Base-by-base conservation (phyloP, 352 stramenopile genomes). In the Phytophthora hybrid region DNA sequence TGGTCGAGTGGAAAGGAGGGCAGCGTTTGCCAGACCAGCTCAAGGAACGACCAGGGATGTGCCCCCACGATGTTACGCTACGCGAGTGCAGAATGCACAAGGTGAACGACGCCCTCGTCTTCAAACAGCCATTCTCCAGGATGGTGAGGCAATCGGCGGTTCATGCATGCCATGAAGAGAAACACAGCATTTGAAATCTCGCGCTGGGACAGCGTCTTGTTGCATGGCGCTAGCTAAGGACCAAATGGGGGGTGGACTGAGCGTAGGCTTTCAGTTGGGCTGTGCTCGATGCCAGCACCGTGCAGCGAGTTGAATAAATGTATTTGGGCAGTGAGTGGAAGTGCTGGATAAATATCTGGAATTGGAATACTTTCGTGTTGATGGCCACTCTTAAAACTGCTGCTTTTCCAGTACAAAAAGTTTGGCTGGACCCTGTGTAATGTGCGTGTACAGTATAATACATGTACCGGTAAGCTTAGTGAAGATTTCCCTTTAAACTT, bases 21-120 rank as follows among this genome's bases (percentile, higher is more conserved):
- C 63, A 53, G 31, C 7, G 56, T 29, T 32, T 62, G 56, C 34
- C 66, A 68, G 39, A 59, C 37, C 49, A 63, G 66, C 51, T 67
- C 66, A 73, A 73, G 66, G 66, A 73, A 69, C 66, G 39, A 63
- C 59, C 37, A 69, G 51, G 66, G 66, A 68, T 69, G 51, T 73
- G 66, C 16, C 66, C 21, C 66, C 66, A 59, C 66, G 52, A 73
- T 54, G 63, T 63, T 41, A 76, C 69, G 62, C 63, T 72, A 34
- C 31, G 10, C 16, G 54, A 32, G 13, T 29, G 58, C 60, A 73
- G n/a, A 73, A 10, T 4, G 59, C 58, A 11, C 66, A 14, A 37
- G 19, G 19, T 53, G 13, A 66, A 67, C 54, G 34, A 29, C 41
- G 18, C 29, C 13, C 18, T 26, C 34, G 54, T 46, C 32, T 32